Conservation (phyloP, 352 stramenopile genomes). For the Pythium scleroteichum region DNA sequence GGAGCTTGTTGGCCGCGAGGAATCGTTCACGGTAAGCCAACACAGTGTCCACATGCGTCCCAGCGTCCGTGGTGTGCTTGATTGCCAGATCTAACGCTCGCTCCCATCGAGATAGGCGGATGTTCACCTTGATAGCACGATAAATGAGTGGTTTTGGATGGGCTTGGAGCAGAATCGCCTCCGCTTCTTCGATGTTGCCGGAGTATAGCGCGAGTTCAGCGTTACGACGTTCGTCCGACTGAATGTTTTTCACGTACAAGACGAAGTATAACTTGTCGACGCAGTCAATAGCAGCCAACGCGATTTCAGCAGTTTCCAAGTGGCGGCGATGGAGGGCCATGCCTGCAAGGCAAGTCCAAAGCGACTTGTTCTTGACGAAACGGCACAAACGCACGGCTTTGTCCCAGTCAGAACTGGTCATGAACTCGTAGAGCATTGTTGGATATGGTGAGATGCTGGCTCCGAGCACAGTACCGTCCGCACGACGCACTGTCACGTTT, state of each 20-base stretch:
- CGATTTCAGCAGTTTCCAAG: constrained; percentile 90
- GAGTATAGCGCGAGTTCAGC: constrained; percentile 88
- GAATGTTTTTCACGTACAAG: constrained; percentile 84
- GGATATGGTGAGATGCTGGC: constrained; percentile 81
- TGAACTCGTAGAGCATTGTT: constrained; percentile 89
- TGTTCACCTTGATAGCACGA: constrained; percentile 93
- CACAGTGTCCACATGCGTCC: constrained; percentile 90
- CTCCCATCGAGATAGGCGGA: constrained; percentile 89
- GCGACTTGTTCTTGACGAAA: constrained; percentile 85
- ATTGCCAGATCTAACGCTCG: constrained; percentile 87
- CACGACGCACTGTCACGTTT: constrained; percentile 82
- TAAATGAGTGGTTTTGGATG: constrained; percentile 88
- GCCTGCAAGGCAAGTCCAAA: constrained; percentile 91
- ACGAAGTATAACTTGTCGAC: constrained; percentile 95
- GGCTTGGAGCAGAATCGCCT: constrained; percentile 90
- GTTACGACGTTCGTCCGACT: constrained; percentile 83
- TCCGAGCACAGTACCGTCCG: constrained; percentile 85
- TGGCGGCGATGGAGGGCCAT: constrained; percentile 90
- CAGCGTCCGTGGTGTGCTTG: constrained; percentile 84
- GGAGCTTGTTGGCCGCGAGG: constrained; percentile 81
- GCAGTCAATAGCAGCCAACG: constrained; percentile 88
- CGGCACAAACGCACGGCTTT: constrained; percentile 91
- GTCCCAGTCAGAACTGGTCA: constrained; percentile 80
- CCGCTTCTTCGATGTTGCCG: constrained; percentile 88
- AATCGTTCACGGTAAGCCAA: constrained; percentile 88